Percentiles rank a stretch among this genome's conserved stretches.
Conservation (phyloP, 805 yeast species). For the Candida schatavii region DNA sequence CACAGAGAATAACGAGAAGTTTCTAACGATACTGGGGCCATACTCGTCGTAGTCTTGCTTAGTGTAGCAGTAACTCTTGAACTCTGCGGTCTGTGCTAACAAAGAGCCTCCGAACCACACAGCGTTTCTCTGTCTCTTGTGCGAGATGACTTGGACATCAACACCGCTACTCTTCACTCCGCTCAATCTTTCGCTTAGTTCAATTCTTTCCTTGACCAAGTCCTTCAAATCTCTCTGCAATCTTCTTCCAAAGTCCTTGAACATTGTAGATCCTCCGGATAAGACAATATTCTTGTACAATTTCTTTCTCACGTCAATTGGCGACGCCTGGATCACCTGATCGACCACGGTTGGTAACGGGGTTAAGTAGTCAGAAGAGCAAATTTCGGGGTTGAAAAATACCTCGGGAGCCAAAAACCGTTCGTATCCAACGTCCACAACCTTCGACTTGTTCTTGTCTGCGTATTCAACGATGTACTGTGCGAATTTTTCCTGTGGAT, state of each 20-base stretch:
- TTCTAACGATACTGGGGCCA: conserved; percentile 97
- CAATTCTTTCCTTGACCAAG: conserved; percentile 85
- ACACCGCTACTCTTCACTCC: conserved; percentile 87
- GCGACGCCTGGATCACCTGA: conserved; percentile 89
- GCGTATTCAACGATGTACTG: conserved; percentile 86
- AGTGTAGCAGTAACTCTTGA: conserved; percentile 93
- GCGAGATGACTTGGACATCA: conserved; percentile 94
- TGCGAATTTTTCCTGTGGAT: conserved; percentile 84
- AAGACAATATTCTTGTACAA: conserved; percentile 92
- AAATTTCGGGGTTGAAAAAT: conserved; percentile 96
- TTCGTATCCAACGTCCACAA: conserved; percentile 95
- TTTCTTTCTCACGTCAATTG: conserved; percentile 97
- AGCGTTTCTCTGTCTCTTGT: conserved; percentile 96
- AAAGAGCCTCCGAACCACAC: conserved; percentile 99
- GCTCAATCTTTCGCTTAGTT: conserved; percentile 71
- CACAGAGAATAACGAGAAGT: conserved; percentile 90
- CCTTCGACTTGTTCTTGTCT: conserved; percentile 48
- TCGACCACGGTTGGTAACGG: conserved; percentile 97
- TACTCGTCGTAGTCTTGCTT: conserved; percentile 96
- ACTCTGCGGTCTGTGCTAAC: conserved; percentile 95
- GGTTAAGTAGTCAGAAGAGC: conserved; percentile 89
- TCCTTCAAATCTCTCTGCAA: conserved; percentile 89
- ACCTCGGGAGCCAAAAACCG: conserved; percentile 98
- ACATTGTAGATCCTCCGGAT: conserved; percentile 98
- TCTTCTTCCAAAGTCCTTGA: conserved; percentile 96